Percentiles rank a stretch among this genome's conserved stretches.
phyloP scores from a whole-genome alignment of 2,329 filamentous ascomycete genomes.

The Lachnellula hyalina region DNA sequence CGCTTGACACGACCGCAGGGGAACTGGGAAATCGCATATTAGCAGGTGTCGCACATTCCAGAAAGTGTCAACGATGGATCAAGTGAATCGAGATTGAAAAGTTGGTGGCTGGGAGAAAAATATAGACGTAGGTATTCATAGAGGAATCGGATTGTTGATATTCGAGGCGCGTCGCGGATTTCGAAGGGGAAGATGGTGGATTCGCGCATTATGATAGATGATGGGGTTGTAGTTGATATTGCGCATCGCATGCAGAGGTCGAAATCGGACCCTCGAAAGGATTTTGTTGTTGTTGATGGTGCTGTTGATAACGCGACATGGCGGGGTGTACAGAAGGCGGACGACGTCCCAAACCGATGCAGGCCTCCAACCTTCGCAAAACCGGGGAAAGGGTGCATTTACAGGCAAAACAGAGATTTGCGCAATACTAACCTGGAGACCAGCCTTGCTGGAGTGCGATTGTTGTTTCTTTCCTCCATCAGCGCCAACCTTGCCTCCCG shows the following conservation, averaged over 20 bases:
- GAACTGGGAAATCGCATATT: constrained; percentile 57
- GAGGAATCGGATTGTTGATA: constrained; percentile 17
- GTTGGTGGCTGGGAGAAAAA: neutral
- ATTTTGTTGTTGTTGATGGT: constrained; percentile 8
- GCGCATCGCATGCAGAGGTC: constrained; percentile 4
- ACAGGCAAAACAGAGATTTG: constrained; percentile 7
- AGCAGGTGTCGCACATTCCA: constrained; percentile 19
- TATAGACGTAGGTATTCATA: neutral
- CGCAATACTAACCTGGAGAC: constrained; percentile 33
- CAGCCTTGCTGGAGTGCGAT: constrained; percentile 33
- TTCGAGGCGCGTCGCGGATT: constrained; percentile 17
- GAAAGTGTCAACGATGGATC: neutral
- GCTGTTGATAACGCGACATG: constrained; percentile 24
- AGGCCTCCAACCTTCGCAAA: constrained; percentile 7
- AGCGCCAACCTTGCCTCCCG: constrained; percentile 33
- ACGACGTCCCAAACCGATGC: constrained; percentile 12
- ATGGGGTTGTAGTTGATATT: neutral
- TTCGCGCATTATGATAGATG: neutral
- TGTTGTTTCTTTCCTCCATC: constrained; percentile 33
- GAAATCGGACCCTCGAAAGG: neutral
- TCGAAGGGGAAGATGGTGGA: constrained; percentile 1
- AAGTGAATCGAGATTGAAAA: neutral
- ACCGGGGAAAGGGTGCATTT: neutral
- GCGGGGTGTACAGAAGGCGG: constrained; percentile 21
- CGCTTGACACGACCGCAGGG: constrained; percentile 99